Evolutionary conservation across 2,329 filamentous ascomycete species (phyloP), one percentile per base, ranked within the genome.

Genomic region (Hypoxylon sp.): DNA sequence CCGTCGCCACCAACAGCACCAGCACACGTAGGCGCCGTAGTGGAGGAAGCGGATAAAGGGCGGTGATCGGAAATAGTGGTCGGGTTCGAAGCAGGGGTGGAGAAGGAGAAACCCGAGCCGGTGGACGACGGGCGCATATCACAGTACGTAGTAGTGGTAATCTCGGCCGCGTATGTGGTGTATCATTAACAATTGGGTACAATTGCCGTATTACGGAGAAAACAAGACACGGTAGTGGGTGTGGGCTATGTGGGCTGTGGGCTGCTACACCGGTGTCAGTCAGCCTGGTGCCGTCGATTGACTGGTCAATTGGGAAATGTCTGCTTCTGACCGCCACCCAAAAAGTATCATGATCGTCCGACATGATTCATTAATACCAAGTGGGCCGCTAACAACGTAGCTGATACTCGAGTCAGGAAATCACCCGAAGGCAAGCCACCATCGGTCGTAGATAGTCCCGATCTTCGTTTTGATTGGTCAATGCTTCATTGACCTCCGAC

Each of bases 51-150:
- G 34, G 60, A 51, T 23, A 36, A 55, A 43, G 48, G 34, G 25
- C 28, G 14, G 56, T 21, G 48, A 19, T 55, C 23, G 23, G 28
- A 21, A 60, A 53, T 48, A 51, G 51, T 23, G 49, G 57, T 23
- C 36, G 60, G 19, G 48, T 53, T 38, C n/a, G 56, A 17, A 17
- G 58, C 21, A 38, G 45, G 50, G 58, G 59, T 68, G 70, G 61
- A 36, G 63, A 53, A 66, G 56, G 53, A 50, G 53, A 67, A 63
- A 30, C 41, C 67, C 43, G 72, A 53, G 34, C 64, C 52, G 48
- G 56, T 63, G 65, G 65, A 63, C 51, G 65, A 63, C 51, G 57
- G 61, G 72, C 41, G 66, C 67, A 69, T 69, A 30, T 58, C 55
- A 69, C 58, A 41, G 57, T 51, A 52, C 49, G 53, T 28, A 32